Percentiles rank a stretch among this genome's conserved stretches.
These are phyloP conservation scores for Crithidia bombi DNA, from an alignment of 208 protist species.

Conservation along the genomic window DNA sequence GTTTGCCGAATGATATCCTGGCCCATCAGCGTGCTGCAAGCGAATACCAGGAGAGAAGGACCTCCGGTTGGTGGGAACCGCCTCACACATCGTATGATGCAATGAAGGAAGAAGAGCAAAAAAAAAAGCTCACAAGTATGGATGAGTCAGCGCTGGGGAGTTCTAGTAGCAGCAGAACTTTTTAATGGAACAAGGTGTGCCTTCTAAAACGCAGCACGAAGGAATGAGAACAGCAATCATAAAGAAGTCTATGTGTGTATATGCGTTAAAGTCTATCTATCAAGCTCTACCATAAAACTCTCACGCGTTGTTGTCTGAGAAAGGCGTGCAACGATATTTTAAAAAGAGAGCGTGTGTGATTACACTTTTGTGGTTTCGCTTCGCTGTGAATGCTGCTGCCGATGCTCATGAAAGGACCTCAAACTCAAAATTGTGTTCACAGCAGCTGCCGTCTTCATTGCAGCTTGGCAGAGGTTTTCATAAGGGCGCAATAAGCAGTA, in stretches of 20 bases:
- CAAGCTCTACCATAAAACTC: no score
- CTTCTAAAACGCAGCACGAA: background rate
- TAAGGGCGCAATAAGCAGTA: background rate
- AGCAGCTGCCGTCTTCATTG: background rate
- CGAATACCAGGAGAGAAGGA: background rate
- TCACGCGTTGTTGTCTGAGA: no score
- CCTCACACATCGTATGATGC: background rate
- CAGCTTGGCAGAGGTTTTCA: background rate
- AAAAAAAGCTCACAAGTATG: background rate
- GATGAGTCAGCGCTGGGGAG: background rate
- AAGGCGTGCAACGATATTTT: no score
- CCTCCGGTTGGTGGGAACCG: background rate
- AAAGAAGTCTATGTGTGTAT: background rate
- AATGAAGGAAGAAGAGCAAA: background rate
- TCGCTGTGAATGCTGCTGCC: no score
- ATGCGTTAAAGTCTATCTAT: background rate
- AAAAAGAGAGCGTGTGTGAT: no score
- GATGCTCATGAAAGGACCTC: no score
- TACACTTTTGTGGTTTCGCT: no score
- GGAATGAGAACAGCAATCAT: no score
- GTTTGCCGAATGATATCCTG: constrained; percentile 33
- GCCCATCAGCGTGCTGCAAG: background rate
- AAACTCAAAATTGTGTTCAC: background rate
- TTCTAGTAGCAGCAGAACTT: background rate
- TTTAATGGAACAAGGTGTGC: background rate